phyloP scores from a whole-genome alignment of 208 protist species.

The Trichomonas tenax region DNA sequence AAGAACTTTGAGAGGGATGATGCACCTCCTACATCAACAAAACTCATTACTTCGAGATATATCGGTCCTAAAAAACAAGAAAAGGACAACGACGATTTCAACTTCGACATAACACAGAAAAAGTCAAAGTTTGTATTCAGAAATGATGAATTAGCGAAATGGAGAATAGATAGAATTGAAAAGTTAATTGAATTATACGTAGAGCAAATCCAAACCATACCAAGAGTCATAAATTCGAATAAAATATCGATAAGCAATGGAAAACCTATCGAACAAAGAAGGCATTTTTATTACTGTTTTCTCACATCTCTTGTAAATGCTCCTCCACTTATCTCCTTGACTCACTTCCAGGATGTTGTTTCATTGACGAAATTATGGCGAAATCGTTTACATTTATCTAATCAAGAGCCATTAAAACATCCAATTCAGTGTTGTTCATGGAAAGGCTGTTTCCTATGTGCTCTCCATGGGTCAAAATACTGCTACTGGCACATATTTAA shows the following conservation, averaged over 20 bases:
- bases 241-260: background rate
- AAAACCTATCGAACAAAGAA: background rate
- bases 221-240: background rate
- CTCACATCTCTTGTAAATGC: background rate
- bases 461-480: background rate
- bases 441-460: background rate
- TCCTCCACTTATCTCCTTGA: background rate
- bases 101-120: background rate
- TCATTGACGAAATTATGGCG: background rate
- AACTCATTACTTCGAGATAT: background rate
- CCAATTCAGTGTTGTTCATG: background rate
- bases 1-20: background rate
- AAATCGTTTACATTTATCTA: background rate
- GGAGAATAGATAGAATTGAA: background rate
- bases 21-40: background rate
- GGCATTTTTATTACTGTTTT: background rate
- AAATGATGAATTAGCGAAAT: background rate
- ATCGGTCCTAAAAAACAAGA: background rate
- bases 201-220: background rate
- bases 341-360: background rate
- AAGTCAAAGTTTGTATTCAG: background rate
- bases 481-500: background rate
- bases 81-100: background rate
- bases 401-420: background rate
- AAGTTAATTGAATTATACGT: background rate